Percentiles rank a stretch among this genome's conserved stretches.
These are phyloP conservation scores for Colletotrichum destructivum DNA, from an alignment of 2,329 filamentous ascomycete genomes.

Conservation along the genomic window DNA sequence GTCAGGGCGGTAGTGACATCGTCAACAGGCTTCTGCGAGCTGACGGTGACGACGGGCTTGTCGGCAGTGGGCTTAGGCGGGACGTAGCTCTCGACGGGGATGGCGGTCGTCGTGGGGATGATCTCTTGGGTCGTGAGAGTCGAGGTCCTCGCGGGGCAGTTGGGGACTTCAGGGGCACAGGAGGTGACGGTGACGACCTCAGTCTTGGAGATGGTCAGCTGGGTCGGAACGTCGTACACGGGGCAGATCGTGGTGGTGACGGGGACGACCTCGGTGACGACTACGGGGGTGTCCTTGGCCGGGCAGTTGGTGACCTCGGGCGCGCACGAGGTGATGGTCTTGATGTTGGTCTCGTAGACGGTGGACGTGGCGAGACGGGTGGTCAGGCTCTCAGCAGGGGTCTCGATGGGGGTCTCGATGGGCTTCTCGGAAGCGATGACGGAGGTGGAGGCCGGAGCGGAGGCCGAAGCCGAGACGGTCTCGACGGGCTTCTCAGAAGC, in stretches of 20 bases:
- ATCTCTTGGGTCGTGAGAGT: slow-evolving; percentile 38
- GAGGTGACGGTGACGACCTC: slow-evolving; percentile 49
- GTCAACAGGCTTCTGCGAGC: slow-evolving; percentile 10
- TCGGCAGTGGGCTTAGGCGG: slow-evolving; percentile 22
- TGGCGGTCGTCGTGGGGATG: slow-evolving; percentile 22
- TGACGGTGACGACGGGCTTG: slow-evolving; percentile 20
- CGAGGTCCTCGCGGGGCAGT: slow-evolving; percentile 46
- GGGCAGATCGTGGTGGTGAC: slow-evolving; percentile 64
- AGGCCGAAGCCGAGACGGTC: background rate
- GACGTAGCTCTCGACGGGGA: slow-evolving; percentile 39
- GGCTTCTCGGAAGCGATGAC: slow-evolving; percentile 6
- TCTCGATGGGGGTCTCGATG: background rate
- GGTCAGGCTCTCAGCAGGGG: slow-evolving; percentile 11
- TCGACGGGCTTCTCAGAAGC: slow-evolving; percentile 8
- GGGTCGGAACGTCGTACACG: slow-evolving; percentile 43
- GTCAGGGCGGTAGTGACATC: slow-evolving; percentile 26
- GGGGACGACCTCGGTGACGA: slow-evolving; percentile 52
- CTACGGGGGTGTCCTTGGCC: slow-evolving; percentile 26
- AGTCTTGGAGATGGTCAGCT: slow-evolving; percentile 44
- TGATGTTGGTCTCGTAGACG: slow-evolving; percentile 38
- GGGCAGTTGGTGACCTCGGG: slow-evolving; percentile 35
- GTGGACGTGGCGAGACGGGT: slow-evolving; percentile 41
- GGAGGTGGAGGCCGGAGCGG: background rate
- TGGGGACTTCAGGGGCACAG: slow-evolving; percentile 45
- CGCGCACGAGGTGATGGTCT: slow-evolving; percentile 43